phyloP scores from a whole-genome alignment of 169 alveolate genomes.

The Plasmodium vivax region DNA sequence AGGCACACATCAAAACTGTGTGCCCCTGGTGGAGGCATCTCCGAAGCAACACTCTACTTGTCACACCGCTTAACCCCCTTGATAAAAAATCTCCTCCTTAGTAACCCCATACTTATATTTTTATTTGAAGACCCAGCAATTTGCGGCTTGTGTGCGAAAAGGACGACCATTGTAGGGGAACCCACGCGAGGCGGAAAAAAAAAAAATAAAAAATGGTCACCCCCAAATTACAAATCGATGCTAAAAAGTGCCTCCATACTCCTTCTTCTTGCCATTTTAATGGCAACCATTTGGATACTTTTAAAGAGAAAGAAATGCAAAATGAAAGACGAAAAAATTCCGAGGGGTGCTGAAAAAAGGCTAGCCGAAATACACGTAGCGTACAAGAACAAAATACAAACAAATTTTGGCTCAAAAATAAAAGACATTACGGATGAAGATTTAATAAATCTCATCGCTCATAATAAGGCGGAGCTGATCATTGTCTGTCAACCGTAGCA shows the following conservation, averaged over 20 bases:
- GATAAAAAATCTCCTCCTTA: conserved; percentile 6
- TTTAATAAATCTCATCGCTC: conserved; percentile 47
- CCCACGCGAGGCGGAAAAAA: background rate
- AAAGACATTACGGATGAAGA: conserved; percentile 51
- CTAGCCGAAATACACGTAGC: conserved; percentile 62
- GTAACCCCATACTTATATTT: conserved; percentile 11
- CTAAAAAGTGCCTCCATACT: background rate
- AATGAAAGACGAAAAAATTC: background rate
- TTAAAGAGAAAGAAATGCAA: conserved; percentile 9
- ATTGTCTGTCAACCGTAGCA: conserved; percentile 43
- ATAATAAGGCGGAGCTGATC: conserved; percentile 46
- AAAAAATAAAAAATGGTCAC: background rate
- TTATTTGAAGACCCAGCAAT: background rate
- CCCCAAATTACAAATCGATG: conserved; percentile 3
- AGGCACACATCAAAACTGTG: background rate
- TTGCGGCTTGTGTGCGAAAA: background rate
- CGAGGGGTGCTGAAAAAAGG: conserved; percentile 2
- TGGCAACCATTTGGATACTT: background rate
- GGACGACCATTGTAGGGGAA: background rate
- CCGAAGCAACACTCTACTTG: background rate
- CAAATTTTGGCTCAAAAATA: conserved; percentile 57
- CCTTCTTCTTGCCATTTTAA: background rate
- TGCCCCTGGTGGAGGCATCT: background rate
- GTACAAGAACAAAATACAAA: conserved; percentile 48
- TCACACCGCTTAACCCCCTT: background rate